phyloP scores from a whole-genome alignment of 2,329 filamentous ascomycete genomes.

The Aspergillus phoenicis region DNA sequence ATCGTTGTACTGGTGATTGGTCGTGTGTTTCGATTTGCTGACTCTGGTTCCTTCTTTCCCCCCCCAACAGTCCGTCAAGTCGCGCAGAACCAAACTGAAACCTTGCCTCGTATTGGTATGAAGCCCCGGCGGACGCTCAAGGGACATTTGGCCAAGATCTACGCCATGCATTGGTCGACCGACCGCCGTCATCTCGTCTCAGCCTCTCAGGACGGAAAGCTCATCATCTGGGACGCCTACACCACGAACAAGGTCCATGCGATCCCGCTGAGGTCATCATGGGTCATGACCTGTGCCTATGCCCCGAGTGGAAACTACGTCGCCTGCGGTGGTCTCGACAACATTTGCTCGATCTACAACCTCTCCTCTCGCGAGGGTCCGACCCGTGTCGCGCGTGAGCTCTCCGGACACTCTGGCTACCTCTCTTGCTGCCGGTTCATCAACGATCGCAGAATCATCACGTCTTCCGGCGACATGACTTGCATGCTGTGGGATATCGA shows the following conservation, averaged over 20 bases:
- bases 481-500: conserved; percentile 99
- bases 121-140: conserved; percentile 96
- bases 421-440: conserved; percentile 98
- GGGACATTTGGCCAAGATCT: conserved; percentile 98
- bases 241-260: conserved; percentile 99
- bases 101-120: conserved; percentile 92
- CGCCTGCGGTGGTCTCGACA: conserved; percentile 96
- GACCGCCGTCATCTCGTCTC: conserved; percentile 96
- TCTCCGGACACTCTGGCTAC: conserved; percentile 96
- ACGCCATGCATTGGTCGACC: conserved; percentile 99
- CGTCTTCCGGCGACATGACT: conserved; percentile 98
- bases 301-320: conserved; percentile 98
- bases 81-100: conserved; percentile 87
- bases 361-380: conserved; percentile 96
- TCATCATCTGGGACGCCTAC: conserved; percentile 99
- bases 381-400: conserved; percentile 89
- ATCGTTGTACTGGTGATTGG: neutral
- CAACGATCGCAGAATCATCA: conserved; percentile 96
- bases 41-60: conserved; percentile 14
- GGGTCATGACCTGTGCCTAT: conserved; percentile 99
- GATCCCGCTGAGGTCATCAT: conserved; percentile 94
- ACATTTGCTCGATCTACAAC: conserved; percentile 99
- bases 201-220: conserved; percentile 96
- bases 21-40: conserved; percentile 25
- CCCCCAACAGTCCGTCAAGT: conserved; percentile 76